Evolutionary conservation across 2,329 filamentous ascomycete species (phyloP).

Genomic region (Trichoderma lentiforme): DNA sequence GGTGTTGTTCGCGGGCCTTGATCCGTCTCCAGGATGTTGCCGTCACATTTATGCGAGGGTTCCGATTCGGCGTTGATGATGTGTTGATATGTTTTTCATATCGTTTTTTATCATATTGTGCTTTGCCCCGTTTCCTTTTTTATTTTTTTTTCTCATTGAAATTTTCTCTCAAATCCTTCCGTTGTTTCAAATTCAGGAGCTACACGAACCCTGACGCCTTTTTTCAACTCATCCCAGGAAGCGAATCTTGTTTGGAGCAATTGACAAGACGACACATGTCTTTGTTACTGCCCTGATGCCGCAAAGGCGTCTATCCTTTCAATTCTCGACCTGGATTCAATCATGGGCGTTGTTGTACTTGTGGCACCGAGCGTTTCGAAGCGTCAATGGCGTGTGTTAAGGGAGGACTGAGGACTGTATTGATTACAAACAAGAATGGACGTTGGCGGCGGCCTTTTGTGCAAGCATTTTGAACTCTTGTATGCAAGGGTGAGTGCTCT

Average conservation of each 20-base stretch:
- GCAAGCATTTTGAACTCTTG: slow-evolving; percentile 16
- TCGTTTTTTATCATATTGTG: slow-evolving; percentile 25
- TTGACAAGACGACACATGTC: neutral
- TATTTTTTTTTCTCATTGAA: slow-evolving; percentile 12
- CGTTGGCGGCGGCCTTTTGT: slow-evolving; percentile 17
- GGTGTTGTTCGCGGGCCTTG: slow-evolving; percentile 26
- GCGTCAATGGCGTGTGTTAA: neutral
- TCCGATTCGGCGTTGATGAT: slow-evolving; percentile 44
- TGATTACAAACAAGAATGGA: slow-evolving; percentile 13
- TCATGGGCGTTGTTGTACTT: neutral
- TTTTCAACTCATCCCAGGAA: neutral
- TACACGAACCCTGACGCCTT: neutral
- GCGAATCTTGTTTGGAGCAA: neutral
- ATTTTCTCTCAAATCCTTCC: neutral
- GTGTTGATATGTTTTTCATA: slow-evolving; percentile 35
- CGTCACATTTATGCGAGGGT: slow-evolving; percentile 39
- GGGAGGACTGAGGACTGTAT: slow-evolving; percentile 14
- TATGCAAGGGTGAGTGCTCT: slow-evolving; percentile 4
- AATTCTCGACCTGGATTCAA: neutral
- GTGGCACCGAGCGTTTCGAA: neutral
- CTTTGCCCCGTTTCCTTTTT: slow-evolving; percentile 15
- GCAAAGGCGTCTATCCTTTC: neutral
- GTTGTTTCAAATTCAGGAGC: neutral
- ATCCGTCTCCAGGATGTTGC: slow-evolving; percentile 27
- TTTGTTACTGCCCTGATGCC: neutral